Base-by-base conservation (phyloP, 1,284 basidiomycete genomes). In the Fomitopsis palustris region DNA sequence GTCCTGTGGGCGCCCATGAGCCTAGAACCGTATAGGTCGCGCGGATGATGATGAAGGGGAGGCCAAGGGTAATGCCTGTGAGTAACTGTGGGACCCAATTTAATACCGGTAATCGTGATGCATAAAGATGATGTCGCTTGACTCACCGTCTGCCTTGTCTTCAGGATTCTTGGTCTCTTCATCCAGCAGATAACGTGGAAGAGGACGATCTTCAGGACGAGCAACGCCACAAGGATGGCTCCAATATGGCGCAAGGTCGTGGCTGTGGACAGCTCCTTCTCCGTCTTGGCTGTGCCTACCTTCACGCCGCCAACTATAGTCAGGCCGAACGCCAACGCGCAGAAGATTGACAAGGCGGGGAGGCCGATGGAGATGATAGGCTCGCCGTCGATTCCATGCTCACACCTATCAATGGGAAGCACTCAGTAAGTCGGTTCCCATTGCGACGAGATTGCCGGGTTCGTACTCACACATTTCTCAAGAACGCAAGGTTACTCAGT, bases 41-140 rank as follows among this genome's bases (percentile, higher is more conserved):
- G 39, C 87, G 83, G 35, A 82, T 77, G 12, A 77, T 80, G 41
- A 89, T 74, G 70, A 87, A 82, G 14, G 85, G 85, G 16, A 88
- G 70, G 4, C 82, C 82, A 54, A 74, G 38, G 14, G 81, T 75
- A 51, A 87, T 72, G 19, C 82, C 84, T 23, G 65, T 65, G 52
- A 89, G 75, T 38, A 87, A 74, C 85, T 85, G 62, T 21, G 10
- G 3, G 19, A n/a, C 33, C 16, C 16, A 29, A 2, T 12, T 12
- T 27, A 35, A 16, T 21, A n/a, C n/a, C 39, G 31, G 27, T 9
- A 5, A 41, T 5, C 17, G 8, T 5, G 7, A 7, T n/a, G 17
- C 19, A 41, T 5, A 41, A n/a, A 17, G n/a, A n/a, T n/a, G 39
- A 7, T 5, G 5, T 41, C 39, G 5, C 17, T 41, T 17, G 14